Evolutionary conservation across 805 yeast genomes (phyloP), one percentile per base, ranked within the genome.

Genomic region (Naumovozyma castellii): DNA sequence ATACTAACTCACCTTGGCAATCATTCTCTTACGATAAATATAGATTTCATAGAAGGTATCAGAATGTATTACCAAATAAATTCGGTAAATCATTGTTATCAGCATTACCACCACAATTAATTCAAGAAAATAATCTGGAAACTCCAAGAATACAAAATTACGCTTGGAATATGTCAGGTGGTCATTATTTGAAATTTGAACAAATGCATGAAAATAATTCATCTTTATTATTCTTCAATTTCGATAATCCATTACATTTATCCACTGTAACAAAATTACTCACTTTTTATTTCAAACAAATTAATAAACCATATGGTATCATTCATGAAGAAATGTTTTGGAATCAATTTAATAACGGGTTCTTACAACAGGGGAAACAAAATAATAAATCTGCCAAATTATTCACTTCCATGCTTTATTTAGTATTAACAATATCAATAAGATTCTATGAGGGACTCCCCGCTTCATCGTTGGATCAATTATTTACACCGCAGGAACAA

Each of bases 81-180:
- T 48, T 73, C 33, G 72, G 73, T 18, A 41, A 48, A 5, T 45
- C 55, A 16, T 44, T 59, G 10, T 44, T 66, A 42, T 56, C 56
- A 42, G 47, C 59, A 9, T 45, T 62, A 29, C 57, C 75, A 8
- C 46, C 61, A 6, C 57, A 57, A 4, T 62, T 64, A 14, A 57
- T 60, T 41, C 56, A 59, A 35, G 14, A 37, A 5, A 46, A 54
- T 17, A 51, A 59, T 13, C 62, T 75, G 12, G 49, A 57, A 10
- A 44, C 71, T n/a, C 82, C 82, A 3, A 56, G 82, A 35, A 61
- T 68, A n/a, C 80, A 78, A 50, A 71, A 67, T 37, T 78, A 73
- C 48, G 82, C 80, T 13, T 78, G 83, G 82, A 78, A 78, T 51
- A 61, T 76, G 73, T 63, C 71, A n/a, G 83, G 83, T 1, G 67